These are phyloP conservation scores for Lyophyllum semitale DNA, from an alignment of 768 basidiomycete genomes.

Conservation along the genomic window DNA sequence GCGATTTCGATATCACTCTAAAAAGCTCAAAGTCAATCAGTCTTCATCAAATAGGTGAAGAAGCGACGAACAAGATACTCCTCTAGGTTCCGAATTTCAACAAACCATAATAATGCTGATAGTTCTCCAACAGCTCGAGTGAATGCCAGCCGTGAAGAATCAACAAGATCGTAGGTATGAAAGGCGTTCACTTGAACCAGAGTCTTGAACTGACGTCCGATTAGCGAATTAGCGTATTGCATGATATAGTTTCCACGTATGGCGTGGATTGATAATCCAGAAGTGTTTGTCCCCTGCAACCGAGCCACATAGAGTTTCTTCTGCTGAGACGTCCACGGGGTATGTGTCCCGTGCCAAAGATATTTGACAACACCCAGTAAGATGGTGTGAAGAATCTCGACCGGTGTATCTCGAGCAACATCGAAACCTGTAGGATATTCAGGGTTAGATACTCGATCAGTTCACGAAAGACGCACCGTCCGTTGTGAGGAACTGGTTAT, in stretches of 20 bases:
- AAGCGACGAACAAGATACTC: conserved; percentile 31
- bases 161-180: conserved; percentile 35
- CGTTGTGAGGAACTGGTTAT: conserved; percentile 32
- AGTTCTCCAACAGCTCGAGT: conserved; percentile 36
- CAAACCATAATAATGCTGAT: conserved; percentile 40
- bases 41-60: not conserved
- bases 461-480: conserved; percentile 18
- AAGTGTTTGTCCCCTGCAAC: conserved; percentile 31
- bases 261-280: conserved; percentile 29
- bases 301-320: conserved; percentile 27
- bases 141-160: conserved; percentile 20
- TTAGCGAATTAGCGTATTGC: conserved; percentile 42
- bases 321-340: conserved; percentile 26
- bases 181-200: conserved; percentile 38
- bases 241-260: conserved; percentile 43
- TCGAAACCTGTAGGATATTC: too few species aligned
- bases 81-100: conserved; percentile 36
- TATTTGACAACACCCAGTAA: conserved; percentile 46
- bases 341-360: conserved; percentile 36
- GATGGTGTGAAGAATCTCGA: conserved; percentile 47
- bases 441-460: not conserved
- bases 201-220: conserved; percentile 43
- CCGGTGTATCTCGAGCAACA: conserved; percentile 33
- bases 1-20: conserved; percentile 29
- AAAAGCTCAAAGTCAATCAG: not conserved